Base-by-base conservation (phyloP, 2,329 filamentous ascomycete genomes). In the Xylariales sp. region DNA sequence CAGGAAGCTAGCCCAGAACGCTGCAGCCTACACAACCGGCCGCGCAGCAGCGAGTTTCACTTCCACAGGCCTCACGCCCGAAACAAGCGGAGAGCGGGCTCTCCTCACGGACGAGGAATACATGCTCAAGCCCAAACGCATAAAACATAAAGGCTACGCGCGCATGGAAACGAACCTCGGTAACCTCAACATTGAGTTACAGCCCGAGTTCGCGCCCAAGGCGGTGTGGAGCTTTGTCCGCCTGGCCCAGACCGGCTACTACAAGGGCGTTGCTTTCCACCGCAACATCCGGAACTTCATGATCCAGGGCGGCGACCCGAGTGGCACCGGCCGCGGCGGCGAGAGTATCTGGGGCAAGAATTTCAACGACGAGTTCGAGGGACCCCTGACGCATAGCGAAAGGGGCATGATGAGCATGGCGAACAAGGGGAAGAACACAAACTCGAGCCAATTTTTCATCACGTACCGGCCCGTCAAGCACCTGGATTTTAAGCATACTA, bases 361-460 rank as follows among this genome's bases (percentile, higher is more conserved):
- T 46, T 98, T 98, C 56, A 75, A 84, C 40, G 93, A 98, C 61
- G 93, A 98, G 60, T 84, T 97, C 48, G 89, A 96, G 12, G 89
- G 90, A 0, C 88, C 91, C 0, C 64, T 89, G 29, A 85, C 83
- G n/a, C 93, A 98, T 55, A 84, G 88, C 56, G 68, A 74, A 0
- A 74, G 90, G 20, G 93, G 93, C 10, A 78, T 90, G 1, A 59
- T 94, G 19, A 89, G 84, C 51, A 98, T 98, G 93, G 93, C 93
- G 29, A 98, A 98, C 65, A 98, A 98, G 61, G 93, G 93, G 44
- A 96, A 96, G 59, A 91, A 96, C 58, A 97, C 91, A 16, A 98
- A 98, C 65, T 93, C 87, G 7, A 88, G 81, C 52, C 93, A 98
- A 63, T 98, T 83, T 60, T 98, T 97, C 71, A 86, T 98, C 58